Evolutionary conservation across 2,329 filamentous ascomycete genomes (phyloP), one percentile per base, ranked within the genome.

Genomic region (Alternaria alternata): DNA sequence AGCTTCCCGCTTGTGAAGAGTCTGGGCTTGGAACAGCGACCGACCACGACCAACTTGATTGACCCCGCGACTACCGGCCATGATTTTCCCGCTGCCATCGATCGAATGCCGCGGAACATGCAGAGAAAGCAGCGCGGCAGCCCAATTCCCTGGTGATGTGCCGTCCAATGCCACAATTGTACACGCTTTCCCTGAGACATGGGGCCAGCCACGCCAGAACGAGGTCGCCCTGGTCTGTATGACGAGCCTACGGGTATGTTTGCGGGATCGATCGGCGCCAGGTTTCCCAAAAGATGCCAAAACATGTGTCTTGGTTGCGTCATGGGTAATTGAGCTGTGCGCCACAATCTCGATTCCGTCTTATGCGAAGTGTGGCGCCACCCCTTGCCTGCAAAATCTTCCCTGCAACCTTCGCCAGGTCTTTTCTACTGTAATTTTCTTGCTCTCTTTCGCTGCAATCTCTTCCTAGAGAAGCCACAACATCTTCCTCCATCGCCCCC

Each of bases 291-390:
- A 53, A 14, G 38, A 43, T 38, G 42, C 63, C 48, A 51, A 42
- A 56, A 56, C 38, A 48, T 59, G 41, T 49, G 54, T 51, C 39
- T 34, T n/a, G 53, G 54, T 65, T 65, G 63, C 63, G 63, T 65
- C 63, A 65, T 63, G 47, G 47, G 46, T 48, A 47, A 28, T 30
- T 8, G 47, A 32, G 53, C 24, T 24, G 26, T 60, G 57, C 63
- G 63, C 63, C 57, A 65, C 63, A 65, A 44, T 54, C 46, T 57
- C 52, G 41, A 52, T 57, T 34, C 41, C 42, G 34, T 47, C 26
- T 20, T 39, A 42, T 51, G 39, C 53, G 34, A 52, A 48, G 18
- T 57, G 53, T 61, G 58, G 54, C 57, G 54, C 41, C 51, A 48
- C 22, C 28, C 16, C 11, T 24, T n/a, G 16, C 7, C 16, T 42